A percentile compares a stretch with the other conserved stretches of the same genome.
Conservation (phyloP, 768 basidiomycete genomes). For the Russula abietina region DNA sequence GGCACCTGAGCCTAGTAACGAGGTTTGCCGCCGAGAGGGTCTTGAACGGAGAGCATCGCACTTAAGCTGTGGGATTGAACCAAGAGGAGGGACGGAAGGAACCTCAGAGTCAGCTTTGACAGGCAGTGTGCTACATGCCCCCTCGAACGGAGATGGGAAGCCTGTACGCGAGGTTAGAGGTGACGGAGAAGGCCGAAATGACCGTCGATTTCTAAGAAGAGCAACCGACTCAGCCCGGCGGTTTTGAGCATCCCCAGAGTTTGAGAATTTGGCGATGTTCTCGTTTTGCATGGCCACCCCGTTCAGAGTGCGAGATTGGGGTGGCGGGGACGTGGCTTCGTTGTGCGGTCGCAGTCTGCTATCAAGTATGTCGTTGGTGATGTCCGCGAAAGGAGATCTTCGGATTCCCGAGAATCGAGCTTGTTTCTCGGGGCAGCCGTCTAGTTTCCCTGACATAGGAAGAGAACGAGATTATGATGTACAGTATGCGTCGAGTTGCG, state of each 20-base stretch:
- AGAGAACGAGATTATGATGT: neutral
- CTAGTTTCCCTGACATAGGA: slow-evolving; percentile 4
- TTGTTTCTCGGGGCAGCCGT: neutral
- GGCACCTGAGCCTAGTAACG: neutral
- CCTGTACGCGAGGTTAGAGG: neutral
- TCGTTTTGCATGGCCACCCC: neutral
- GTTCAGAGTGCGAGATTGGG: neutral
- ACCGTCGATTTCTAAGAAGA: neutral
- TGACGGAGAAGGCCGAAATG: neutral
- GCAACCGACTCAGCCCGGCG: neutral
- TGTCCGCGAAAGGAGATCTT: slow-evolving; percentile 21
- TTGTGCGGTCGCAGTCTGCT: neutral
- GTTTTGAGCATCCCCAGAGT: neutral
- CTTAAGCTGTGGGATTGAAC: neutral
- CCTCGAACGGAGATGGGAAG: neutral
- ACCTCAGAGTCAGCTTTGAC: neutral
- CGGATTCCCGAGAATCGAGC: neutral
- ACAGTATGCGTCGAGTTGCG: neutral
- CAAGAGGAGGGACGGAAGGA: neutral
- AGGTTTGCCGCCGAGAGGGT: neutral
- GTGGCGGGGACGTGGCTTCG: slow-evolving; percentile 3
- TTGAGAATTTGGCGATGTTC: neutral
- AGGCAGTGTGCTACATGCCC: neutral
- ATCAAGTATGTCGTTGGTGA: slow-evolving; percentile 13
- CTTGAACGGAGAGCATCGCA: neutral